A percentile compares a stretch with the other conserved stretches of the same genome.
Evolutionary conservation across 2,329 filamentous ascomycete genomes (phyloP).

Genomic region (Talaromyces atroroseus): DNA sequence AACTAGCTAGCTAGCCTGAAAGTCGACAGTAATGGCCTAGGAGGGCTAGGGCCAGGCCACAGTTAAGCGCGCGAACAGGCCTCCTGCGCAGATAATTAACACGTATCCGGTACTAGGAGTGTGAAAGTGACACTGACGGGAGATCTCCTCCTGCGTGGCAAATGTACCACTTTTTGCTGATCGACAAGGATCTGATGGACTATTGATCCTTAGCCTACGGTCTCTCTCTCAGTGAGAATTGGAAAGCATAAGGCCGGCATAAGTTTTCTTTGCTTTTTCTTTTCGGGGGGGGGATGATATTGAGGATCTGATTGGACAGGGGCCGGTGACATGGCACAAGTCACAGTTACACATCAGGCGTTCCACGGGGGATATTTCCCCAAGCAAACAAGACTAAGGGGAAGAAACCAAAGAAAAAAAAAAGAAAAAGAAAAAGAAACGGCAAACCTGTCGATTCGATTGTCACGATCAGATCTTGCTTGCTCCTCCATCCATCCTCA

Average conservation of each 20-base stretch:
- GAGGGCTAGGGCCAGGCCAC: not conserved
- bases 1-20: no score
- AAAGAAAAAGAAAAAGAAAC: not conserved
- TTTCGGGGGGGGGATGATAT: not conserved
- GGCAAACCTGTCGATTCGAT: not conserved
- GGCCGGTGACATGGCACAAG: not conserved
- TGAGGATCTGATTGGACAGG: conserved; percentile 5
- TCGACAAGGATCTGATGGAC: conserved; percentile 12
- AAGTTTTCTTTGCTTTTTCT: not conserved
- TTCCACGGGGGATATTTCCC: not conserved
- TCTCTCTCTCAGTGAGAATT: not conserved
- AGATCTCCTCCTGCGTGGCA: conserved; percentile 1
- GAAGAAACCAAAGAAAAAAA: not conserved
- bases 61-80: not conserved
- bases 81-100: not conserved
- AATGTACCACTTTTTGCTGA: not conserved
- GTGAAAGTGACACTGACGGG: not conserved
- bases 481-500: not conserved
- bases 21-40: conserved; percentile 6
- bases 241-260: not conserved
- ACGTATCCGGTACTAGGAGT: not conserved
- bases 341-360: not conserved
- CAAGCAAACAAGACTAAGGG: not conserved
- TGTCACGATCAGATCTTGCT: not conserved
- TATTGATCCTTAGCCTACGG: conserved; percentile 12